Percentiles rank a stretch among this genome's conserved stretches.
Evolutionary conservation across 805 yeast species (phyloP).

Genomic region (Jamesozyma lodderae): DNA sequence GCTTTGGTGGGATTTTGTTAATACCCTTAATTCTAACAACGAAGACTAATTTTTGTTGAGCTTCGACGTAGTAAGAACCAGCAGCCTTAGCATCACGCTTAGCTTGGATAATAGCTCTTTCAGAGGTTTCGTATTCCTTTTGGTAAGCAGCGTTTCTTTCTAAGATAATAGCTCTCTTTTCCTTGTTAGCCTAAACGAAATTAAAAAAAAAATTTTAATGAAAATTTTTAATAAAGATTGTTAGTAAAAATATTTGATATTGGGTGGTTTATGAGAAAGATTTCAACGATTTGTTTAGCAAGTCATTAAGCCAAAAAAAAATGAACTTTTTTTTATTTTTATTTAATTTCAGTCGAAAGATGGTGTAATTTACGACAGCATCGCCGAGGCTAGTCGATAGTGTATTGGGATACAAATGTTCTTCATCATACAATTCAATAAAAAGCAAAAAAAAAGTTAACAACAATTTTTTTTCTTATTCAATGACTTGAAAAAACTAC

Average conservation of each 20-base stretch:
- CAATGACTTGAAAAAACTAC: not conserved
- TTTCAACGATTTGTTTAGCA: not conserved
- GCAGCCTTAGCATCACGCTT: constrained; percentile 90
- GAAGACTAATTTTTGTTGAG: constrained; percentile 89
- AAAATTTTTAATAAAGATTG: not conserved
- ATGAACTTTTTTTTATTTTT: not conserved
- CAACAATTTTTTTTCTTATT: constrained; percentile 1
- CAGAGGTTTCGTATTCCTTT: constrained; percentile 88
- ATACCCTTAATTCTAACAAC: constrained; percentile 99
- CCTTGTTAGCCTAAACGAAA: constrained; percentile 37
- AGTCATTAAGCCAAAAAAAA: not conserved
- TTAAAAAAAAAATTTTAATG: not conserved
- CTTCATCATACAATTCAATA: constrained; percentile 36
- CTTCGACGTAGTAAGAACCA: constrained; percentile 91
- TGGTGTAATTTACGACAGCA: constrained; percentile 67
- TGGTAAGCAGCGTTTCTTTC: constrained; percentile 96
- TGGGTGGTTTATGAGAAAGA: not conserved
- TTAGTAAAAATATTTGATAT: not conserved
- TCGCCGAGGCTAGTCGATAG: constrained; percentile 59
- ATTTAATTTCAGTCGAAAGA: constrained; percentile 56
- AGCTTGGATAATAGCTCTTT: constrained; percentile 77
- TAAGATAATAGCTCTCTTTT: constrained; percentile 62
- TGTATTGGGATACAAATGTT: constrained; percentile 37
- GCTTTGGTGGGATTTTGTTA: constrained; percentile 97
- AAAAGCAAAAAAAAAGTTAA: constrained; percentile 1